Evolutionary conservation across 1,284 basidiomycete species (phyloP), one percentile per base, ranked within the genome.

Genomic region (Albatrellus sp.): DNA sequence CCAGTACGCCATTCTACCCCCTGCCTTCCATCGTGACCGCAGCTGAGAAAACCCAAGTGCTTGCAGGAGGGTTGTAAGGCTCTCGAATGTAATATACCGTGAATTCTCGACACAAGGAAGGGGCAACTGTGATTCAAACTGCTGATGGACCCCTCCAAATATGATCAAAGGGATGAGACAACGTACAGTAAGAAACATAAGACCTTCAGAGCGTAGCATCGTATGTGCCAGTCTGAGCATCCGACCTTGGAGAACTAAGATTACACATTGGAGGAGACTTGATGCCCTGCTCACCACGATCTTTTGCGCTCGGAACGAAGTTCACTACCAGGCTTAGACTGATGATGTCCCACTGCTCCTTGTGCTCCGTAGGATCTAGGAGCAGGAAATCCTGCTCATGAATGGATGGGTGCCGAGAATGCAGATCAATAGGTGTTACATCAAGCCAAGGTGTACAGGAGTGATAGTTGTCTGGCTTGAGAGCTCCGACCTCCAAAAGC

Each of bases 261-360:
- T 35, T 28, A 17, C 3, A 29, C 12, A 19, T 36, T 10, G 44
- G 43, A 39, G 39, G 29, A 34, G 2, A 7, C 24, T 11, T 6
- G 36, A 14, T 24, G 37, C 13, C 8, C 29, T 33, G 20, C 66
- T 44, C 49, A 87, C 89, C 90, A 77, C 90, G 64, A 45, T 88
- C 77, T 43, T 65, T 64, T 0, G 82, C 65, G 29, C 79, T 73
- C n/a, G 85, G 80, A 0, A 90, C 86, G 57, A 91, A 93, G 55
- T 93, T 93, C 2, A 93, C 60, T 3, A 93, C 90, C 28, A 93
- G 64, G 55, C 87, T 90, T 28, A 90, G 72, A 57, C 86, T 90
- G 47, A 92, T 72, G 16, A 80, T 54, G 54, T 89, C 82, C 79
- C 88, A 92, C 52, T 66, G 67, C 45, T 60, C 64, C 1, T 60